phyloP scores from a whole-genome alignment of 495 filamentous ascomycete genomes.

The Astrothelium macrocarpum region DNA sequence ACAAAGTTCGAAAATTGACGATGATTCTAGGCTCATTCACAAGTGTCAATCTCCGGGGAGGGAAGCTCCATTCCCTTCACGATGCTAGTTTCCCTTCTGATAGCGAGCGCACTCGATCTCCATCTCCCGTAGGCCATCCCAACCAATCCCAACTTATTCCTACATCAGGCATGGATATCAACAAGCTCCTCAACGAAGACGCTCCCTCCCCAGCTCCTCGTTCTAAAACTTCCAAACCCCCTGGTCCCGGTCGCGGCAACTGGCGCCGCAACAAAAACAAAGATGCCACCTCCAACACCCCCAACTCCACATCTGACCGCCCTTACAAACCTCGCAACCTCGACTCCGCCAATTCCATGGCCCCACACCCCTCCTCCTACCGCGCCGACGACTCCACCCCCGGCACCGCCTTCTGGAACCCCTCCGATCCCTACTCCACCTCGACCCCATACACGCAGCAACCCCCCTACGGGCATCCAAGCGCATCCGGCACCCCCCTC shows the following conservation, averaged over 20 bases:
- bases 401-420: constrained; percentile 4
- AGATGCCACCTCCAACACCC: background rate
- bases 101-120: constrained; percentile 23
- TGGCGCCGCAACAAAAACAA: constrained; percentile 29
- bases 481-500: background rate
- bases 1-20: background rate
- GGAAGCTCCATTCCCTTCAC: background rate
- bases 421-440: background rate
- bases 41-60: background rate
- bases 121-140: constrained; percentile 14
- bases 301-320: background rate
- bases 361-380: background rate
- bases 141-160: constrained; percentile 17
- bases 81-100: constrained; percentile 4
- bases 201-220: constrained; percentile 15
- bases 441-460: no score
- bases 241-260: constrained; percentile 35
- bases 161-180: constrained; percentile 33
- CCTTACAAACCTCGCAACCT: background rate
- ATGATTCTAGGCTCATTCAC: background rate
- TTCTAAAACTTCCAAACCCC: constrained; percentile 3
- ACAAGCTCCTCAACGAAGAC: constrained; percentile 35
- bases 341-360: background rate
- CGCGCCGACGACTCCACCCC: background rate
- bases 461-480: no score